Evolutionary conservation across 1,139 yeast species (phyloP).

Genomic region (Kodamaea derodonti): DNA sequence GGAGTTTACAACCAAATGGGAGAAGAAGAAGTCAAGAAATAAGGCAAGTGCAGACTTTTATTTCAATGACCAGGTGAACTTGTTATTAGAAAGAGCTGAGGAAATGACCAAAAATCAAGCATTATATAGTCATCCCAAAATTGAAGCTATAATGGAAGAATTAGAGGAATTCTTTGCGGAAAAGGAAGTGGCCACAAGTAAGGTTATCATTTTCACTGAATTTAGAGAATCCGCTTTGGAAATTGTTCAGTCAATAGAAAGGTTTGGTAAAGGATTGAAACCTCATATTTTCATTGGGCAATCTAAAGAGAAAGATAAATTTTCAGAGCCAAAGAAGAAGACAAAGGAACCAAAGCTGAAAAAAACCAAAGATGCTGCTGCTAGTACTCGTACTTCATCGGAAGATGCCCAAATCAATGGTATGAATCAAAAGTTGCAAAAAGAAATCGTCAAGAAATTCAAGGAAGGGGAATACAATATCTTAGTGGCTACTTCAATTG

Average conservation of each 20-base stretch:
- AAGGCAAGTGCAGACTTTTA: slow-evolving; percentile 60
- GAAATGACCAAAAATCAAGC: slow-evolving; percentile 33
- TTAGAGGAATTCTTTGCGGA: slow-evolving; percentile 50
- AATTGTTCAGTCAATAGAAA: slow-evolving; percentile 65
- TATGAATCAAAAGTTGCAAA: slow-evolving; percentile 72
- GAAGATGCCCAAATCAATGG: slow-evolving; percentile 53
- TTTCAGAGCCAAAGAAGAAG: slow-evolving; percentile 41
- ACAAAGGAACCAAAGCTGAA: slow-evolving; percentile 21
- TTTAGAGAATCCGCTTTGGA: slow-evolving; percentile 87
- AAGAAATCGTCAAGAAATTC: slow-evolving; percentile 69
- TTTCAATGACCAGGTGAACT: slow-evolving; percentile 44
- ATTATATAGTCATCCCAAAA: slow-evolving; percentile 72
- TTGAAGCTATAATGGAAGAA: slow-evolving; percentile 57
- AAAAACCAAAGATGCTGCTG: slow-evolving; percentile 15
- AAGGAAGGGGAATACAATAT: slow-evolving; percentile 70
- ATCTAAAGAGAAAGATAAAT: slow-evolving; percentile 52
- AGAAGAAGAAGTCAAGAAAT: slow-evolving; percentile 48
- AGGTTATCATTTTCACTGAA: slow-evolving; percentile 85
- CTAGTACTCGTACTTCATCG: slow-evolving; percentile 33
- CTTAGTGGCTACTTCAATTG: slow-evolving; percentile 93
- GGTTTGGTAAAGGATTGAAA: slow-evolving; percentile 32
- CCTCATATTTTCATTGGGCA: slow-evolving; percentile 96
- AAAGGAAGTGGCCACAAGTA: slow-evolving; percentile 42
- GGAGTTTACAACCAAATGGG: slow-evolving; percentile 58
- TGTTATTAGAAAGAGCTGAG: slow-evolving; percentile 45